phyloP scores from a whole-genome alignment of 2,329 filamentous ascomycete genomes.

The Cyphellophora europaea region DNA sequence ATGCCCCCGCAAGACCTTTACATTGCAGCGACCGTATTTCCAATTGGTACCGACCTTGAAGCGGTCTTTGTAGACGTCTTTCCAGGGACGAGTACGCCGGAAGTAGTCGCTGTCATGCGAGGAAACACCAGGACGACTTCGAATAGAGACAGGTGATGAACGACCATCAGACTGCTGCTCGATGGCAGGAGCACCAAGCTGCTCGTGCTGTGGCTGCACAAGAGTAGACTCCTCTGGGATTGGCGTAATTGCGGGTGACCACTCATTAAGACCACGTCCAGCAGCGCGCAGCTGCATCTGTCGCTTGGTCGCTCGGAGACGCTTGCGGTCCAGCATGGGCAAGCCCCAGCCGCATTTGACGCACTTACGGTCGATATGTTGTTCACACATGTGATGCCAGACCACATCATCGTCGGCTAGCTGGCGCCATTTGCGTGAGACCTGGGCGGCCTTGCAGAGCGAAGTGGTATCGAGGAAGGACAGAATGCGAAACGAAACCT shows the following conservation, averaged over 20 bases:
- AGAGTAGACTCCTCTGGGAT: slow-evolving; percentile 33
- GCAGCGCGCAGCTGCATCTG: slow-evolving; percentile 66
- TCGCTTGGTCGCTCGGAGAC: slow-evolving; percentile 75
- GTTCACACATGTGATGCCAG: slow-evolving; percentile 97
- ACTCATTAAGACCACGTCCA: slow-evolving; percentile 46
- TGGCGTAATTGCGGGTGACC: slow-evolving; percentile 42
- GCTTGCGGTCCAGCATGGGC: slow-evolving; percentile 79
- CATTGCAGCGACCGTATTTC: slow-evolving; percentile 85
- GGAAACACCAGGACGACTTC: slow-evolving; percentile 4
- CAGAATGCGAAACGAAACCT: slow-evolving; percentile 88
- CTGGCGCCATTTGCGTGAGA: slow-evolving; percentile 77
- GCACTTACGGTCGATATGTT: slow-evolving; percentile 89
- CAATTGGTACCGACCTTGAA: slow-evolving; percentile 96
- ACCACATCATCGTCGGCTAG: slow-evolving; percentile 96
- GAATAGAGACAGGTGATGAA: slow-evolving; percentile 6
- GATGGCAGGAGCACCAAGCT: background rate
- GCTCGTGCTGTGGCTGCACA: slow-evolving; percentile 1
- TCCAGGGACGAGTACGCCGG: slow-evolving; percentile 60
- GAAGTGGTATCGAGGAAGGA: slow-evolving; percentile 89
- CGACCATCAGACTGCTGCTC: slow-evolving; percentile 7
- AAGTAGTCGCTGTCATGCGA: slow-evolving; percentile 2
- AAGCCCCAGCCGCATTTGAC: slow-evolving; percentile 94
- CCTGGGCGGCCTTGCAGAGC: slow-evolving; percentile 89
- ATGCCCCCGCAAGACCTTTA: slow-evolving; percentile 76
- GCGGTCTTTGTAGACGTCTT: slow-evolving; percentile 89